Base-by-base conservation (phyloP, 257 asterid species). In the Ophiorrhiza pumila region DNA sequence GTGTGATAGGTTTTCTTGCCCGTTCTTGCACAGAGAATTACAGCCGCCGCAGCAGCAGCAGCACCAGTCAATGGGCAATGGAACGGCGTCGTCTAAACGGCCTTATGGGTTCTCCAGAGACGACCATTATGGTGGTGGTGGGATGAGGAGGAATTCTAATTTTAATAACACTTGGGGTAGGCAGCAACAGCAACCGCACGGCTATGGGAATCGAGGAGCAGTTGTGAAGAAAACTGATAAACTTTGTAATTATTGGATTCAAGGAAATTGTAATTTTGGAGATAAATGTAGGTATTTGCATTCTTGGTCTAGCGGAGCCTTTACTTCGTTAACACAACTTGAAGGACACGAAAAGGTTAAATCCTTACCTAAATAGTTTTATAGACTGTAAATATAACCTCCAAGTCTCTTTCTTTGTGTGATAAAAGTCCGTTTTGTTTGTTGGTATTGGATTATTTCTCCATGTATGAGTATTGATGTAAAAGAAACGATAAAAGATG, bases 281-380 rank as follows among this genome's bases (percentile, higher is more conserved):
- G 93, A 89, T 27, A 87, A 68, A 14, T 95, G 99, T 83, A 82
- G 87, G 79, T 92, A 35, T 76, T 85, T 92, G 91, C 99, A 95
- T 83, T 88, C 91, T 64, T 95, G 98, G 97, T 87, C 87, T 12
- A 80, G 95, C 0, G 96, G 93, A 31, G 84, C 91, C 80, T 90
- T 90, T 71, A 25, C 89, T 35, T 83, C 89, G 71, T 80, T 95
- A 85, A 80, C 96, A 15, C 82, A 83, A 70, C 96, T 95, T 25
- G 96, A 95, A 74, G 98, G 99, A 61, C 99, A 95, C 75, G 89
- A 88, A 71, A 87, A 86, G 98, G 99, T 93, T 7, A 80, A n/a
- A n/a, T n/a, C n/a, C n/a, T n/a, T n/a, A n/a, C 12, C 4, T 64
- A n/a, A 4, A 9, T 34, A 12, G 11, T 32, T 68, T 32, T 49